Evolutionary conservation across 1,139 yeast genomes (phyloP).

Genomic region (Suhomyces anneliseae): DNA sequence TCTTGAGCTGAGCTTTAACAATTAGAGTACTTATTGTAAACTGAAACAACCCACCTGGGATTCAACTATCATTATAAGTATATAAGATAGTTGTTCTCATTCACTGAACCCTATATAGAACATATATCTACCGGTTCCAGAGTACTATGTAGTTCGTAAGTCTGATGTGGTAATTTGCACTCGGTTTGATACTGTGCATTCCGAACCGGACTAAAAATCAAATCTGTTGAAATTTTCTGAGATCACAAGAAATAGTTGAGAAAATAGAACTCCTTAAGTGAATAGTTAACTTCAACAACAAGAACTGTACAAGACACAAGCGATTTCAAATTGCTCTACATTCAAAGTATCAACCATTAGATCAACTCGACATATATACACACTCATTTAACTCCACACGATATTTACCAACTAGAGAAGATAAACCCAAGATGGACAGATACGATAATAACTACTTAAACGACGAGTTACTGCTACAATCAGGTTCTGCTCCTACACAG

Average conservation of each 20-base stretch:
- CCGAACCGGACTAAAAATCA: slow-evolving; percentile 11
- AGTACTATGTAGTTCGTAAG: too few relatives aligned
- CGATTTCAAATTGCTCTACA: neutral
- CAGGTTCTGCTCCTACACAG: slow-evolving; percentile 12
- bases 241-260: neutral
- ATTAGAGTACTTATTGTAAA: too few relatives aligned
- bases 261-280: neutral
- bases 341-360: neutral
- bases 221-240: slow-evolving; percentile 6
- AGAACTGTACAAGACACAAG: too few relatives aligned
- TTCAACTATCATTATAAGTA: too few relatives aligned
- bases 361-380: neutral
- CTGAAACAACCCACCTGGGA: too few relatives aligned
- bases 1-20: too few relatives aligned
- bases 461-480: slow-evolving; percentile 15
- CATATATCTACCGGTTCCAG: too few relatives aligned
- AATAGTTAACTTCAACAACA: neutral
- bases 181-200: neutral
- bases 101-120: too few relatives aligned
- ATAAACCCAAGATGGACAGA: slow-evolving; percentile 11
- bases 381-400: neutral
- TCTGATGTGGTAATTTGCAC: too few relatives aligned
- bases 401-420: neutral
- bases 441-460: slow-evolving; percentile 17
- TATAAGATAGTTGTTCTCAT: too few relatives aligned